A percentile compares a stretch with the other conserved stretches of the same genome.
Evolutionary conservation across 1,284 basidiomycete species (phyloP).

Genomic region (Fomitopsis palustris): DNA sequence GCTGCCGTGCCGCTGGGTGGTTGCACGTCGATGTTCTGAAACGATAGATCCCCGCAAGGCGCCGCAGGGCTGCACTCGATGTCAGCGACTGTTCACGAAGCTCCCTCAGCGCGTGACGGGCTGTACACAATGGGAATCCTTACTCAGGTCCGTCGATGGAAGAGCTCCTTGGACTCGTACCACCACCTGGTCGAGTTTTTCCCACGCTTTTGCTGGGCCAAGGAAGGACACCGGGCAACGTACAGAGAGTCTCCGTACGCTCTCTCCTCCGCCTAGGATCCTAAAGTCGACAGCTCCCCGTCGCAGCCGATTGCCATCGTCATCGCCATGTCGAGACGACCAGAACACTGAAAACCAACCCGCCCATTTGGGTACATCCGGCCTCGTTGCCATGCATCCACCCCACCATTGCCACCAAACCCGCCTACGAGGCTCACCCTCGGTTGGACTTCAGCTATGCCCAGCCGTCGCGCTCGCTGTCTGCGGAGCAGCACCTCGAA

Average conservation of each 20-base stretch:
- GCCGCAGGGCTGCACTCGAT: slow-evolving; percentile 52
- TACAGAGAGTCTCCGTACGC: background rate
- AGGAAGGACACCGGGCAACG: background rate
- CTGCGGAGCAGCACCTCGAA: too few species aligned
- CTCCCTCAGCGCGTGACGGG: background rate
- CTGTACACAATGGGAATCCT: slow-evolving; percentile 13
- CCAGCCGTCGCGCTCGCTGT: too few species aligned
- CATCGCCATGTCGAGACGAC: background rate
- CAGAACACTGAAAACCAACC: background rate
- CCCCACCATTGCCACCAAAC: too few species aligned
- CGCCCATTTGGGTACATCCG: too few species aligned
- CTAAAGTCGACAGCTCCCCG: background rate
- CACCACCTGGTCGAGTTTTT: background rate
- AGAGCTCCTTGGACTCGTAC: too few species aligned
- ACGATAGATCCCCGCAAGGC: slow-evolving; percentile 44
- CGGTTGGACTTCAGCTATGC: too few species aligned
- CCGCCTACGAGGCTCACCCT: too few species aligned
- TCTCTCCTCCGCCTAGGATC: background rate
- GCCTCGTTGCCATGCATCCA: background rate
- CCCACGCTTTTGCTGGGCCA: background rate
- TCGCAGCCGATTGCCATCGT: background rate
- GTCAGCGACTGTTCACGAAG: slow-evolving; percentile 40
- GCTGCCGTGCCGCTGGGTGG: slow-evolving; percentile 34
- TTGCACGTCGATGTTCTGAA: slow-evolving; percentile 39
- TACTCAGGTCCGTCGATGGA: slow-evolving; percentile 40